A percentile compares a stretch with the other conserved stretches of the same genome.
Evolutionary conservation across 2,329 filamentous ascomycete genomes (phyloP).

Genomic region (Apiospora phragmitis): DNA sequence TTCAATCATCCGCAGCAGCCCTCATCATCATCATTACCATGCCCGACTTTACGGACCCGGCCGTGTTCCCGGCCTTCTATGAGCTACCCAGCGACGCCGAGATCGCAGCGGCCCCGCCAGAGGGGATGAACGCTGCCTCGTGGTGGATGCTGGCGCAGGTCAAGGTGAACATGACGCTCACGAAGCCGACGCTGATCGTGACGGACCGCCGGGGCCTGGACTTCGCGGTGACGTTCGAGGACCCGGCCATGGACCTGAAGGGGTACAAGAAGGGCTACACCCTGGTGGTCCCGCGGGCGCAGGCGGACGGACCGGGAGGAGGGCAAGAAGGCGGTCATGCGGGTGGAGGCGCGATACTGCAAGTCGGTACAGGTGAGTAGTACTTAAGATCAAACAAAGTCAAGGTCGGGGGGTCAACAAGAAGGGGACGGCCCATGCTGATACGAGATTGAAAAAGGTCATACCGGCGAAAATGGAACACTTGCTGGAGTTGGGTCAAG

Average conservation of each 20-base stretch:
- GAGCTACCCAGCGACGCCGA: constrained; percentile 15
- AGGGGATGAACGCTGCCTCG: neutral
- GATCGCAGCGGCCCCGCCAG: neutral
- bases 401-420: neutral
- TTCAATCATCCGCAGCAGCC: neutral
- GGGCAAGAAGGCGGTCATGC: constrained; percentile 40
- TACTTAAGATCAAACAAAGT: neutral
- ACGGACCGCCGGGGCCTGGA: constrained; percentile 38
- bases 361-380: constrained; percentile 31
- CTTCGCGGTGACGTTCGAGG: constrained; percentile 49
- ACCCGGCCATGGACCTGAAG: constrained; percentile 34
- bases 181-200: constrained; percentile 48
- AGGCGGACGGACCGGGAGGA: constrained; percentile 34
- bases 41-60: neutral
- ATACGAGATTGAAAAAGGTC: constrained; percentile 2
- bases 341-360: constrained; percentile 33
- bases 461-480: constrained; percentile 33
- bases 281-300: constrained; percentile 37
- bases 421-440: neutral
- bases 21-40: neutral
- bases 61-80: constrained; percentile 19
- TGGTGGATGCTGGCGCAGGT: constrained; percentile 35
- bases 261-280: constrained; percentile 42
- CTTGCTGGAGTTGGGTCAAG: constrained; percentile 28
- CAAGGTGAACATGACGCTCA: constrained; percentile 43